Conservation (phyloP, 768 basidiomycete genomes). For the Amanita rubescens region DNA sequence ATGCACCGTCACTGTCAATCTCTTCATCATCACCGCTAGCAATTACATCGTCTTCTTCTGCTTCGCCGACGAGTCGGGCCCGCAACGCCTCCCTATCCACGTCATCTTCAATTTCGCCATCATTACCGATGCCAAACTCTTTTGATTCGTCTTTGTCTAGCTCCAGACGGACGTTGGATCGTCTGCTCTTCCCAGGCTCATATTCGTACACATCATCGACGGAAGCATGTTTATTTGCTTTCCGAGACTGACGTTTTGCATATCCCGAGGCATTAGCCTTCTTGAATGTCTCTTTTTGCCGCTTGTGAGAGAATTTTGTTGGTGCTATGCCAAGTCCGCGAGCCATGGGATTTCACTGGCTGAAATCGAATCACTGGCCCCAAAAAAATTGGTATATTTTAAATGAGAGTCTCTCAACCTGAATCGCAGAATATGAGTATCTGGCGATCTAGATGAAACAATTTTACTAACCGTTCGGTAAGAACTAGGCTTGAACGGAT, state of each 20-base stretch:
- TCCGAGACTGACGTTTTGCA: slow-evolving; percentile 42
- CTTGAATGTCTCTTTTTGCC: slow-evolving; percentile 15
- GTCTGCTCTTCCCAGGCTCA: slow-evolving; percentile 38
- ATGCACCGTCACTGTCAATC: slow-evolving; percentile 77
- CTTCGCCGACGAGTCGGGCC: slow-evolving; percentile 46
- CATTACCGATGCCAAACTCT: slow-evolving; percentile 33
- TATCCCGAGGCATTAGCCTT: slow-evolving; percentile 43
- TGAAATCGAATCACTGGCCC: too few relatives aligned
- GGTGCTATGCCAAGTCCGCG: neutral
- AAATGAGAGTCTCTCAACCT: too few relatives aligned
- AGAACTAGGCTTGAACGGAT: neutral
- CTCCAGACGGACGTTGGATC: slow-evolving; percentile 45
- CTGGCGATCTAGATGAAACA: neutral
- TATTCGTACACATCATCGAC: slow-evolving; percentile 60
- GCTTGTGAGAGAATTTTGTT: slow-evolving; percentile 1
- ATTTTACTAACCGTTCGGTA: neutral
- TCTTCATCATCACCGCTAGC: slow-evolving; percentile 77
- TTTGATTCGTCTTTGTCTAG: slow-evolving; percentile 50
- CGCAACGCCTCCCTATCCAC: slow-evolving; percentile 29
- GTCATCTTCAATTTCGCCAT: slow-evolving; percentile 33
- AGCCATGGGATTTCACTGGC: neutral
- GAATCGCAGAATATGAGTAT: too few relatives aligned
- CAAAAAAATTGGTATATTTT: too few relatives aligned
- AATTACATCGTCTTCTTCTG: slow-evolving; percentile 45
- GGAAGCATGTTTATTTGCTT: slow-evolving; percentile 27